Evolutionary conservation across 768 basidiomycete genomes (phyloP).

Genomic region (Naematelia aurantialba): DNA sequence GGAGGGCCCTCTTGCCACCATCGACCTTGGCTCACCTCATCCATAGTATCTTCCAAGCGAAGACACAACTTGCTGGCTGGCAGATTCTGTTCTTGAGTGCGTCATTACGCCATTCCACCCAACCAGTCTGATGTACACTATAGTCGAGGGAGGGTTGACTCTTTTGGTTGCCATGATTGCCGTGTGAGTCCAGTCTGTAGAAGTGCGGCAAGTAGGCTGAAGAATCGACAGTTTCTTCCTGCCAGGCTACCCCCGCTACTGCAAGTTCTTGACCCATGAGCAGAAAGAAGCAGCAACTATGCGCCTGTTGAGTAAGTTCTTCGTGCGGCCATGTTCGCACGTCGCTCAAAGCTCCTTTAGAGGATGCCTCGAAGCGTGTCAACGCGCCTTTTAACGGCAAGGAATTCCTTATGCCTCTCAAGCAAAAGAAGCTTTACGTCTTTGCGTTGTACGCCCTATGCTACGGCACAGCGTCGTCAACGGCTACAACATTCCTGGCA

Average conservation of each 20-base stretch:
- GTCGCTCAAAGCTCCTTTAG: neutral
- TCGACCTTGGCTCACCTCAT: neutral
- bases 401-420: slow-evolving; percentile 4
- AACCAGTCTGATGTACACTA: neutral
- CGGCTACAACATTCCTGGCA: slow-evolving; percentile 15
- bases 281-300: slow-evolving; percentile 20
- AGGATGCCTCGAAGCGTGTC: slow-evolving; percentile 21
- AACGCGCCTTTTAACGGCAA: slow-evolving; percentile 10
- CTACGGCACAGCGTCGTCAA: slow-evolving; percentile 23
- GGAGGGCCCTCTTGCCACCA: neutral
- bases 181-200: slow-evolving; percentile 9
- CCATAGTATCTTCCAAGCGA: slow-evolving; percentile 16
- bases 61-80: slow-evolving; percentile 19
- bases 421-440: neutral
- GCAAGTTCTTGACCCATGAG: slow-evolving; percentile 16
- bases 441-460: neutral
- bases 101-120: neutral
- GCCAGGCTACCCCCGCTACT: slow-evolving; percentile 14
- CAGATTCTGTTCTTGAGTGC: slow-evolving; percentile 23
- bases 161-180: slow-evolving; percentile 8
- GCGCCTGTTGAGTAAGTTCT: slow-evolving; percentile 11
- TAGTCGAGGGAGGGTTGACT: slow-evolving; percentile 23
- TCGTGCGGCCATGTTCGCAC: neutral
- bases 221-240: slow-evolving; percentile 6
- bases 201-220: neutral